Evolutionary conservation across 1,139 yeast genomes (phyloP).

Genomic region (Taphrina betulina): DNA sequence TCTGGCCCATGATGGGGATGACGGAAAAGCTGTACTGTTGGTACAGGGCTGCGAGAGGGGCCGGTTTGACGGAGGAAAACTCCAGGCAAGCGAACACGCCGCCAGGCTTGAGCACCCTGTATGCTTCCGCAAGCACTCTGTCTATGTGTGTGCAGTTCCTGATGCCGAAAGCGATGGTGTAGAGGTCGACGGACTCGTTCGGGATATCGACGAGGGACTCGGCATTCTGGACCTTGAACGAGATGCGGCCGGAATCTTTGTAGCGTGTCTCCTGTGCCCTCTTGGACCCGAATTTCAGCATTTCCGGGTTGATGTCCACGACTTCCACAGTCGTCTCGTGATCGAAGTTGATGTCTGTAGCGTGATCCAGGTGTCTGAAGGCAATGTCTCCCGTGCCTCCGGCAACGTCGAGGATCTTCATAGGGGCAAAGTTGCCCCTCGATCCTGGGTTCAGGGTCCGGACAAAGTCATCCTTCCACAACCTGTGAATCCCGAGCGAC

Average conservation of each 20-base stretch:
- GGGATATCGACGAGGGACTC: slow-evolving; percentile 80
- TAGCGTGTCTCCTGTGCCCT: slow-evolving; percentile 51
- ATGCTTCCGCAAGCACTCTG: slow-evolving; percentile 88
- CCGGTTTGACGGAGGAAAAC: slow-evolving; percentile 85
- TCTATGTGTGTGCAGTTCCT: slow-evolving; percentile 94
- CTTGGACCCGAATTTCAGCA: slow-evolving; percentile 87
- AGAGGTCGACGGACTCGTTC: slow-evolving; percentile 86
- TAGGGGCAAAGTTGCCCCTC: slow-evolving; percentile 51
- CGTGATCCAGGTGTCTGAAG: slow-evolving; percentile 88
- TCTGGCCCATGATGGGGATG: slow-evolving; percentile 92
- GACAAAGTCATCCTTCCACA: slow-evolving; percentile 93
- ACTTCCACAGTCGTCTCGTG: slow-evolving; percentile 76
- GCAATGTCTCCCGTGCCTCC: slow-evolving; percentile 99
- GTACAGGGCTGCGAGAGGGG: slow-evolving; percentile 69
- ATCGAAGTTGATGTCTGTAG: slow-evolving; percentile 75
- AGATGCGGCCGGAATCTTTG: slow-evolving; percentile 56
- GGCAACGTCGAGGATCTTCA: slow-evolving; percentile 90
- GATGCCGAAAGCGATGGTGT: slow-evolving; percentile 96
- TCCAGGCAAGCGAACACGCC: slow-evolving; percentile 97
- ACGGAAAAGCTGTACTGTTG: slow-evolving; percentile 85
- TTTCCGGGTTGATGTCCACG: slow-evolving; percentile 92
- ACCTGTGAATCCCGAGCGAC: slow-evolving; percentile 91
- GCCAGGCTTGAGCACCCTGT: slow-evolving; percentile 95
- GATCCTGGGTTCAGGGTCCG: slow-evolving; percentile 82
- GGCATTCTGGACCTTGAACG: slow-evolving; percentile 87